Evolutionary conservation across 495 filamentous ascomycete genomes (phyloP).

Genomic region (Penicillium steckii): DNA sequence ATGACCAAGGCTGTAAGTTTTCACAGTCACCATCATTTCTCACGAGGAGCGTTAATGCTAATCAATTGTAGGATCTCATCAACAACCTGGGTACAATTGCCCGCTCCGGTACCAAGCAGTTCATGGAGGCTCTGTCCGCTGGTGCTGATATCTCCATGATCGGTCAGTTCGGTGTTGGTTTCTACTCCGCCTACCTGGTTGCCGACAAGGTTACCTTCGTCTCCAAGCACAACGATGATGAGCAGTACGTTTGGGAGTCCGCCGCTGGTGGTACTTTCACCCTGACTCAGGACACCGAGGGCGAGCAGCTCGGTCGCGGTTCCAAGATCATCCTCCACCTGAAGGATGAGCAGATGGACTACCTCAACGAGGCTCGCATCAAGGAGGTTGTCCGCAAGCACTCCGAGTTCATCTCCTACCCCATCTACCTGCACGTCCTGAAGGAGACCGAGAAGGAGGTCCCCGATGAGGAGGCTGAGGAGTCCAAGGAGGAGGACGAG

Average conservation of each 20-base stretch:
- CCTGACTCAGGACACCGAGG: constrained; percentile 85
- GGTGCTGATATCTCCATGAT: constrained; percentile 99
- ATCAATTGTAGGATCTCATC: constrained; percentile 73
- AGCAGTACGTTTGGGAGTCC: constrained; percentile 99
- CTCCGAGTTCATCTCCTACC: constrained; percentile 99
- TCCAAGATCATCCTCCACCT: constrained; percentile 97
- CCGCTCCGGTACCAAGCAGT: constrained; percentile 98
- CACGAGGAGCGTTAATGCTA: not conserved
- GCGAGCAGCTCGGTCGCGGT: constrained; percentile 87
- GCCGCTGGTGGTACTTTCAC: constrained; percentile 96
- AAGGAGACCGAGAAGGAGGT: constrained; percentile 99
- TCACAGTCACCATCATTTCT: not conserved
- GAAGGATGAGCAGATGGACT: constrained; percentile 98
- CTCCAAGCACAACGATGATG: constrained; percentile 99
- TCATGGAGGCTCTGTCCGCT: constrained; percentile 98
- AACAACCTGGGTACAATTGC: constrained; percentile 99
- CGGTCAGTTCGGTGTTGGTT: constrained; percentile 99
- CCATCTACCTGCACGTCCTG: constrained; percentile 97
- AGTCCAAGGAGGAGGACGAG: constrained; percentile 71
- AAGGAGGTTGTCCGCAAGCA: constrained; percentile 99
- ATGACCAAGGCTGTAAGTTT: constrained; percentile 98
- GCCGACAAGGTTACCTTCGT: constrained; percentile 93
- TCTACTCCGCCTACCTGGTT: constrained; percentile 99
- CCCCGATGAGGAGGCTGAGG: constrained; percentile 92
- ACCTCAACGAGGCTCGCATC: constrained; percentile 97